Conservation (phyloP, 768 basidiomycete genomes). For the Serendipita vermifera region DNA sequence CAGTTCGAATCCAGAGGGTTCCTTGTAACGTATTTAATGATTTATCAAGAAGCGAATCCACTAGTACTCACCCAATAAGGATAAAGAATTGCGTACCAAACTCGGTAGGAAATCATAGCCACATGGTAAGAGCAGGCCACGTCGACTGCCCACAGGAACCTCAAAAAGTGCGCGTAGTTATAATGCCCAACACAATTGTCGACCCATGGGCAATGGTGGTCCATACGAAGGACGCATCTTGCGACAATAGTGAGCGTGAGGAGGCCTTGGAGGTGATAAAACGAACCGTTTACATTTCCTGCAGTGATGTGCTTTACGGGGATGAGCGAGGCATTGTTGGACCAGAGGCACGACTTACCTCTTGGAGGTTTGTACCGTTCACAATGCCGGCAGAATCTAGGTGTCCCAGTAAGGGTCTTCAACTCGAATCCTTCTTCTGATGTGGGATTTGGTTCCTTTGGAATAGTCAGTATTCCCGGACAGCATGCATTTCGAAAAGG, state of each 20-base stretch:
- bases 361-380: constrained; percentile 74
- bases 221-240: too few species aligned
- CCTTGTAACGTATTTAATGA: constrained; percentile 15
- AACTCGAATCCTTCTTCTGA: constrained; percentile 68
- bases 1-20: constrained; percentile 55
- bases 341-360: constrained; percentile 14
- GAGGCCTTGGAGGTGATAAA: too few species aligned
- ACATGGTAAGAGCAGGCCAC: constrained; percentile 79
- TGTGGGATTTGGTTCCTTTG: constrained; percentile 61
- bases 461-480: too few species aligned
- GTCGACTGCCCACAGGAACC: constrained; percentile 88
- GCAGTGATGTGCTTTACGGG: constrained; percentile 70
- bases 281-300: constrained; percentile 67
- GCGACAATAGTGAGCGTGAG: too few species aligned
- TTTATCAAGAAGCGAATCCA: neutral
- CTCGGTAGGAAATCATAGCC: constrained; percentile 61
- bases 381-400: constrained; percentile 81
- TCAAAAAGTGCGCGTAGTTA: constrained; percentile 81
- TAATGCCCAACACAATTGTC: constrained; percentile 89
- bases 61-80: constrained; percentile 42
- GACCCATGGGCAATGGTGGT: constrained; percentile 90
- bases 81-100: constrained; percentile 30
- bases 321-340: too few species aligned
- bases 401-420: constrained; percentile 71
- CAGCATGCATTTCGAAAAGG: neutral